phyloP scores from a whole-genome alignment of 768 basidiomycete species.

The Boletus tylopilopsis region DNA sequence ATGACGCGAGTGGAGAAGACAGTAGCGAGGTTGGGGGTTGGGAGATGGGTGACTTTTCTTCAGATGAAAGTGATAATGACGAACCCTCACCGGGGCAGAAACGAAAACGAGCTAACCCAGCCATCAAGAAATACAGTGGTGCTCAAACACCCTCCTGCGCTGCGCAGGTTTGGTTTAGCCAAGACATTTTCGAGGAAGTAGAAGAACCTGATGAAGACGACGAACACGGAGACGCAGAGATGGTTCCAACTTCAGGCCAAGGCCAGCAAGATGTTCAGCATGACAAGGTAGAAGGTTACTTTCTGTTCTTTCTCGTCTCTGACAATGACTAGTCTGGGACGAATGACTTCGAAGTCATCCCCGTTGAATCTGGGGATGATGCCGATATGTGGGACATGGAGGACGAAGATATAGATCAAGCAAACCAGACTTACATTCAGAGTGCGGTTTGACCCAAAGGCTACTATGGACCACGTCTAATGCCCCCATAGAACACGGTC shows the following conservation, averaged over 20 bases:
- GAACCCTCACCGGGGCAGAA: constrained; percentile 35
- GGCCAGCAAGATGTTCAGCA: constrained; percentile 29
- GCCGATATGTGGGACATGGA: constrained; percentile 78
- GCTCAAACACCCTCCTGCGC: constrained; percentile 46
- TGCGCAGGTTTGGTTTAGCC: constrained; percentile 93
- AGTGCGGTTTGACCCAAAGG: constrained; percentile 43
- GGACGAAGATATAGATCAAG: constrained; percentile 68
- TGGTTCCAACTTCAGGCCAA: constrained; percentile 28
- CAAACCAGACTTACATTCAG: constrained; percentile 58
- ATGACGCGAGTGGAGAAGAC: constrained; percentile 38
- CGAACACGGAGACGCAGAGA: constrained; percentile 23
- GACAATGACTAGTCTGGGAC: constrained; percentile 17
- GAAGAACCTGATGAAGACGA: constrained; percentile 34
- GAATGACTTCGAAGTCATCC: constrained; percentile 71
- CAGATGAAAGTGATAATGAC: constrained; percentile 48
- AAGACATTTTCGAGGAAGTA: constrained; percentile 73
- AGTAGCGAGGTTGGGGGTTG: constrained; percentile 57
- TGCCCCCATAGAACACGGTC: constrained; percentile 58
- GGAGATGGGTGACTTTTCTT: constrained; percentile 54
- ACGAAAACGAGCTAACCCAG: constrained; percentile 34
- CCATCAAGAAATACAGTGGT: constrained; percentile 34
- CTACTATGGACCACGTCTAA: constrained; percentile 1
- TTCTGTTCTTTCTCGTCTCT: constrained; percentile 3
- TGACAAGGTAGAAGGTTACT: constrained; percentile 22
- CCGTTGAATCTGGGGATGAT: constrained; percentile 54